A percentile compares a stretch with the other conserved stretches of the same genome.
phyloP scores from a whole-genome alignment of 805 yeast species.

The Lachancea waltii region DNA sequence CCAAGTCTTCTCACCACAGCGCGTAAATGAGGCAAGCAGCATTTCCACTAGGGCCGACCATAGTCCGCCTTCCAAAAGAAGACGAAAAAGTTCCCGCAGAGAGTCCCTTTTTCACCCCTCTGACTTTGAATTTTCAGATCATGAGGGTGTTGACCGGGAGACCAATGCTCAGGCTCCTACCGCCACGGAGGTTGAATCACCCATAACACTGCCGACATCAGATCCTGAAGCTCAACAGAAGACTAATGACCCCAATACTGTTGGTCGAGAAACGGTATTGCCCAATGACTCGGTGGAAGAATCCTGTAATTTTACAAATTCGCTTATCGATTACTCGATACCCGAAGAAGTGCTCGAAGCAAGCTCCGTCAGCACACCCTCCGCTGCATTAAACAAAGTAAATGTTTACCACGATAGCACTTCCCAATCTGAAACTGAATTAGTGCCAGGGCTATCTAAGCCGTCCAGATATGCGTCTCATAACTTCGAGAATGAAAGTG shows the following conservation, averaged over 20 bases:
- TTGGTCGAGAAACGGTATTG: conserved; percentile 4
- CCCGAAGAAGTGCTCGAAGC: conserved; percentile 24
- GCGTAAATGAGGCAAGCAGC: not conserved
- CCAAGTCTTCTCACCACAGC: conserved; percentile 6
- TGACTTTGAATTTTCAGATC: conserved; percentile 26
- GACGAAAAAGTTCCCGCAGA: conserved; percentile 37
- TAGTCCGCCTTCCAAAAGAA: conserved; percentile 22
- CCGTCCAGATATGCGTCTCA: too few relatives aligned
- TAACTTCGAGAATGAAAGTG: too few relatives aligned
- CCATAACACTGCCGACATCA: conserved; percentile 1
- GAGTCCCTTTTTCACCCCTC: conserved; percentile 36
- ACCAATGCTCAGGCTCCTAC: too few relatives aligned
- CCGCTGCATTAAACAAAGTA: conserved; percentile 4
- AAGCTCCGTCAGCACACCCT: not conserved
- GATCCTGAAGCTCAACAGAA: conserved; percentile 1
- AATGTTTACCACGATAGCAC: conserved; percentile 8
- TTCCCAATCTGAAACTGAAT: not conserved
- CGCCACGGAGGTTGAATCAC: too few relatives aligned
- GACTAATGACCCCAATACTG: not conserved
- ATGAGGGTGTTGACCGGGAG: too few relatives aligned
- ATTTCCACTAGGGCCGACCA: conserved; percentile 3
- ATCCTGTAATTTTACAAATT: conserved; percentile 24
- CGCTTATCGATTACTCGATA: conserved; percentile 29
- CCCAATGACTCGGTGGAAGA: conserved; percentile 9
- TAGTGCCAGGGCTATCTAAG: too few relatives aligned